Evolutionary conservation across 352 stramenopile genomes (phyloP).

Genomic region (Phytophthora nicotianae): DNA sequence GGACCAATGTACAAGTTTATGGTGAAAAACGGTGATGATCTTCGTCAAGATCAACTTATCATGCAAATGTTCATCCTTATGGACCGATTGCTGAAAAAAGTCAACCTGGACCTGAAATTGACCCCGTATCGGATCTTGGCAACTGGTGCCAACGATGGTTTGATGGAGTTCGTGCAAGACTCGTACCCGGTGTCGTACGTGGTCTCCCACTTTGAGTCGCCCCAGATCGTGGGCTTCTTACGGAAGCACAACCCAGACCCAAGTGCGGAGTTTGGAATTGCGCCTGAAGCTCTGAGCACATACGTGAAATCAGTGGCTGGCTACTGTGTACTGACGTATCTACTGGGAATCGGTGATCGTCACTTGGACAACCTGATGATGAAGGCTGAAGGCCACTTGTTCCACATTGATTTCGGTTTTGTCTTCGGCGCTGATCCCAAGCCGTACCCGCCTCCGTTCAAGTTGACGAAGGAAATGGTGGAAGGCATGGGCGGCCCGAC

Average conservation of each 20-base stretch:
- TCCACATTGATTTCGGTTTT: conserved; percentile 99
- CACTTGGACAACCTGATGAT: conserved; percentile 99
- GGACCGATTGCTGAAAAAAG: conserved; percentile 98
- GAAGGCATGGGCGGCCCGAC: conserved; percentile 95
- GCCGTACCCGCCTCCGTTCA: conserved; percentile 97
- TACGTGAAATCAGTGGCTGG: conserved; percentile 98
- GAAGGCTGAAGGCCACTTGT: conserved; percentile 95
- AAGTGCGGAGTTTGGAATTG: conserved; percentile 86
- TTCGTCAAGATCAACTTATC: conserved; percentile 99
- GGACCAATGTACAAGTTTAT: conserved; percentile 96
- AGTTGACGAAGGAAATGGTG: conserved; percentile 97
- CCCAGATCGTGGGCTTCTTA: conserved; percentile 92
- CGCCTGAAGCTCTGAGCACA: conserved; percentile 92
- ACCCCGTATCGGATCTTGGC: conserved; percentile 95
- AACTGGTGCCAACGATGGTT: conserved; percentile 89
- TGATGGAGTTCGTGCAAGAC: conserved; percentile 98
- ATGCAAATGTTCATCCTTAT: conserved; percentile 99
- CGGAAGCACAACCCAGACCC: conserved; percentile 87
- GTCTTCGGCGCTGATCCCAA: conserved; percentile 99
- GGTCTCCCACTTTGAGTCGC: conserved; percentile 92
- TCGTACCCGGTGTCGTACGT: conserved; percentile 97
- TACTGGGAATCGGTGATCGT: conserved; percentile 98
- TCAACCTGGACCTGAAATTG: conserved; percentile 98
- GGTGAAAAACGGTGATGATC: conserved; percentile 99
- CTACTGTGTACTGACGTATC: conserved; percentile 99